Conservation (phyloP, 1,284 basidiomycete genomes). For the Omphalotus olearius region DNA sequence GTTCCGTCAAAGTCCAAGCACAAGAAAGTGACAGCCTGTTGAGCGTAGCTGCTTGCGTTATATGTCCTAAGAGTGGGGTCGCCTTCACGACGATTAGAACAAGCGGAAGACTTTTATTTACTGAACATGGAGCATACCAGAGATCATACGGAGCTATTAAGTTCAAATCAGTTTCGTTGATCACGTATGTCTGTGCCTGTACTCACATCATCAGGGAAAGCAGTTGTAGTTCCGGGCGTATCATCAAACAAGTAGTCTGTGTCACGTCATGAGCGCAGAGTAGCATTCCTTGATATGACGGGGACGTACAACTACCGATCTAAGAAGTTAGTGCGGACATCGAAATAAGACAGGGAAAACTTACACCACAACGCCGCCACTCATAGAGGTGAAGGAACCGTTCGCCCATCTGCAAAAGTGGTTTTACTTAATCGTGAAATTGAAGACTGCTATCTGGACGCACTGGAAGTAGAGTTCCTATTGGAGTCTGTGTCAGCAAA, state of each 20-base stretch:
- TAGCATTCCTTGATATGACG: background rate
- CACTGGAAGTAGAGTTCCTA: slow-evolving; percentile 39
- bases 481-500: background rate
- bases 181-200: too few species aligned
- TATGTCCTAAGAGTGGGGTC: slow-evolving; percentile 30
- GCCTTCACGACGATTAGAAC: slow-evolving; percentile 16
- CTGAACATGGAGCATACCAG: slow-evolving; percentile 19
- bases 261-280: background rate
- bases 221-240: slow-evolving; percentile 20
- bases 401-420: slow-evolving; percentile 29
- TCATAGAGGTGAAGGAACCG: slow-evolving; percentile 33
- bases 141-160: slow-evolving; percentile 33
- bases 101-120: background rate
- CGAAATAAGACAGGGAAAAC: slow-evolving; percentile 8
- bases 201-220: slow-evolving; percentile 25
- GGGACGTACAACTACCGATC: slow-evolving; percentile 24
- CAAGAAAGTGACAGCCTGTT: slow-evolving; percentile 37
- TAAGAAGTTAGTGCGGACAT: background rate
- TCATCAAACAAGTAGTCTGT: slow-evolving; percentile 24
- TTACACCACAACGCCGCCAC: slow-evolving; percentile 35
- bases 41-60: slow-evolving; percentile 30
- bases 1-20: slow-evolving; percentile 35
- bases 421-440: background rate
- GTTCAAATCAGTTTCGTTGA: background rate
- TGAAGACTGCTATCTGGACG: slow-evolving; percentile 6